Evolutionary conservation across 805 yeast species (phyloP).

Genomic region (Priceomyces melissophilus): DNA sequence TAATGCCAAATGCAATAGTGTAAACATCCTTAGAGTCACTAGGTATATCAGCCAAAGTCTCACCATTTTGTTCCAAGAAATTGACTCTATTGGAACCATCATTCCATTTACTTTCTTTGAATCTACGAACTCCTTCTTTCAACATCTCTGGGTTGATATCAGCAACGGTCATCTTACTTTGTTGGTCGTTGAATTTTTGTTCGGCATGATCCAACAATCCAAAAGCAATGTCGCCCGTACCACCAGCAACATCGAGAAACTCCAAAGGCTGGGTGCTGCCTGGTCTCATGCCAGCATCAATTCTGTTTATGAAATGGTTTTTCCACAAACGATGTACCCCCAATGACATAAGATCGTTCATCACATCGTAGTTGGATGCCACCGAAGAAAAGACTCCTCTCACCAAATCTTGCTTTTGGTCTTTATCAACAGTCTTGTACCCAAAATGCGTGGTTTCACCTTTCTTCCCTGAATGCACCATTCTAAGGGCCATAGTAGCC

Average conservation of each 20-base stretch:
- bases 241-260: conserved; percentile 97
- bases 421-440: conserved; percentile 71
- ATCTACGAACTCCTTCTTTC: conserved; percentile 83
- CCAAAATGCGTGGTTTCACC: conserved; percentile 86
- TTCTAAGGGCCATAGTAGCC: too few species aligned
- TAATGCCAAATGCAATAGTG: conserved; percentile 95
- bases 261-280: conserved; percentile 73
- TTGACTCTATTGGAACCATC: conserved; percentile 61
- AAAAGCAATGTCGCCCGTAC: conserved; percentile 97
- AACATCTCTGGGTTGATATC: conserved; percentile 97
- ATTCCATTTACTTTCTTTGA: conserved; percentile 55
- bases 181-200: conserved; percentile 65
- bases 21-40: conserved; percentile 90
- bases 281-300: conserved; percentile 93
- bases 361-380: conserved; percentile 88
- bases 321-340: conserved; percentile 97
- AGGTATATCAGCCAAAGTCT: conserved; percentile 75
- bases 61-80: conserved; percentile 91
- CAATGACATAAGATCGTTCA: conserved; percentile 97
- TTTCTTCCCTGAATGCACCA: too few species aligned
- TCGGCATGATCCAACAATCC: conserved; percentile 92
- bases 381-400: conserved; percentile 91
- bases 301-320: conserved; percentile 76
- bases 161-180: conserved; percentile 81
- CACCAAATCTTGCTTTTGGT: conserved; percentile 78